Base-by-base conservation (phyloP, 2,329 filamentous ascomycete genomes). In the Phyllosticta paracitricarpa region DNA sequence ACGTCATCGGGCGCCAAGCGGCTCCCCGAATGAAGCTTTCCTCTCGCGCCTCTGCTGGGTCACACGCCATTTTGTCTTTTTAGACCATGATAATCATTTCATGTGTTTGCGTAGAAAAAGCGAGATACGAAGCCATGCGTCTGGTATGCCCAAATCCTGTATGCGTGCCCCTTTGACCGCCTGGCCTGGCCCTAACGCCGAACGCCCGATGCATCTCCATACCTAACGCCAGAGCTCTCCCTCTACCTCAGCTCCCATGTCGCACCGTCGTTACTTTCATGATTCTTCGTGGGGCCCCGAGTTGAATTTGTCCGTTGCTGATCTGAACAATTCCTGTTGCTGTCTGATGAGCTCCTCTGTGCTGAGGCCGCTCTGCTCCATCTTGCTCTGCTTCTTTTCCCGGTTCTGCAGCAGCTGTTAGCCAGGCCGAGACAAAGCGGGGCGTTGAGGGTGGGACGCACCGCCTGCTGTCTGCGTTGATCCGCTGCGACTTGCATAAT, bases 371-470 rank as follows among this genome's bases (percentile, higher is more conserved):
- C 91, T 96, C 72, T 94, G 89, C 69, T 96, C 93, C 70, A 97
- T 91, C 78, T 97, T 97, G 75, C 92, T 96, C 66, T 92, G 89
- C 76, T 97, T 96, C 81, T 96, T 96, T 77, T 99, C 94, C 56
- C 93, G 89, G 30, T 89, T 90, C 91, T 96, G 70, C 63, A 19
- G 60, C 54, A 59, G 25, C 61, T 69, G 65, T 62, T 64, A 63
- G 69, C 58, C 67, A 53, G 35, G 53, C 53, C 51, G 1, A 40
- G 33, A 40, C 33, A 40, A 40, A 40, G 33, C 33, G 33, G 33
- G 10, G 4, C 12, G 53, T 12, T 30, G 22, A 9, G 53, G 17
- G 48, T 35, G 58, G n/a, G 5, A 74, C 81, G 65, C 74, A 94
- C 93, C 84, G 94, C 96, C 73, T 97, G 85, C 59, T 89, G 86